Conservation (phyloP, 176 grass and related monocot genomes). For the Juncus effusus region DNA sequence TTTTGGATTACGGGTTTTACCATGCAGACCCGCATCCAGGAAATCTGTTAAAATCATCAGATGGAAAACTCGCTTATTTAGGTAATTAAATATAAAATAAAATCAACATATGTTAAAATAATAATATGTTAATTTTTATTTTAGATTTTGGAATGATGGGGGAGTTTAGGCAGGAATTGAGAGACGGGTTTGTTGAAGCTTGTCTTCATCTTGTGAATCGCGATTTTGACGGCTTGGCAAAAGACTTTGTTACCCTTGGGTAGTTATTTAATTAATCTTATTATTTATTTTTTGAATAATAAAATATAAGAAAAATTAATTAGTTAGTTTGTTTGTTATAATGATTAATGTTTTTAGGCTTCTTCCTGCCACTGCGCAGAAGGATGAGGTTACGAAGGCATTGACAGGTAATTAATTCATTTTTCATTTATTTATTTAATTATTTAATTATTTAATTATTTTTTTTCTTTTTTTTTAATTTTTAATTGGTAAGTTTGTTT, state of each 20-base stretch:
- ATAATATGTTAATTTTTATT: slow-evolving; percentile 34
- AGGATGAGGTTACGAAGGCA: slow-evolving; percentile 91
- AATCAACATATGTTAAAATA: slow-evolving; percentile 17
- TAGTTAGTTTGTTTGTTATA: too few species aligned
- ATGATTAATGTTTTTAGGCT: slow-evolving; percentile 48
- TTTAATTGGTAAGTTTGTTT: slow-evolving; percentile 32
- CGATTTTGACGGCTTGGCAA: slow-evolving; percentile 98
- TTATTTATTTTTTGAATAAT: too few species aligned
- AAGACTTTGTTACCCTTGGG: slow-evolving; percentile 97
- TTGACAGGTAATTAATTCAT: slow-evolving; percentile 59
- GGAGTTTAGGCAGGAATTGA: slow-evolving; percentile 84
- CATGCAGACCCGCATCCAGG: slow-evolving; percentile 97
- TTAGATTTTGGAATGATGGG: slow-evolving; percentile 99
- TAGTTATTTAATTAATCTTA: slow-evolving; percentile 46
- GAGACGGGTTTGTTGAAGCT: slow-evolving; percentile 93
- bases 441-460: too few species aligned
- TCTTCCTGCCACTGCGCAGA: slow-evolving; percentile 89
- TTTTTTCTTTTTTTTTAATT: slow-evolving; percentile 6
- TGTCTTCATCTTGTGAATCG: slow-evolving; percentile 98
- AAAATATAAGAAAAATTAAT: too few species aligned
- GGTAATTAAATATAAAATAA: slow-evolving; percentile 40
- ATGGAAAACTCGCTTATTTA: slow-evolving; percentile 92
- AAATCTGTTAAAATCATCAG: slow-evolving; percentile 85
- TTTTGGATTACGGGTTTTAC: slow-evolving; percentile 98
- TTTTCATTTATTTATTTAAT: too few species aligned